Conservation (phyloP, 257 asterid genomes). For the Nicotiana attenuata region DNA sequence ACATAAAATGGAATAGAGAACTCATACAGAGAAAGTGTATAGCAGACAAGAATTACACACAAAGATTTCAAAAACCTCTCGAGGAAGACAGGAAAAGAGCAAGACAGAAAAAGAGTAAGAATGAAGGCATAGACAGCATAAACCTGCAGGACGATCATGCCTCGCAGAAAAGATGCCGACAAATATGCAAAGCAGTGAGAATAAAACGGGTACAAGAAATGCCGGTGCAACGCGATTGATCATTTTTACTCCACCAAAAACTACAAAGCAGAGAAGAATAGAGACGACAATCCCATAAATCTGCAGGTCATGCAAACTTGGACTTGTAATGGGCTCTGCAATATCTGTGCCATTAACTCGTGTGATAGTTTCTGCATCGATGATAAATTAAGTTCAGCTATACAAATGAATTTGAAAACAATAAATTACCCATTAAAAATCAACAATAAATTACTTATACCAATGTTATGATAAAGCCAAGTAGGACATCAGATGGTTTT, state of each 20-base stretch:
- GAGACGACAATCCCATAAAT: constrained; percentile 92
- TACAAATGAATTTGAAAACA: not conserved
- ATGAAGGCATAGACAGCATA: constrained; percentile 12
- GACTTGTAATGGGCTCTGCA: constrained; percentile 79
- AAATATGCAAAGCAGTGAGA: constrained; percentile 85
- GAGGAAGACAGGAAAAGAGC: not conserved
- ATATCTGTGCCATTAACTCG: constrained; percentile 73
- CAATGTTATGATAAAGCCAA: not conserved
- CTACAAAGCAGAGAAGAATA: constrained; percentile 86
- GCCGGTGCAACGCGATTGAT: constrained; percentile 99
- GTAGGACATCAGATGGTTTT: not conserved
- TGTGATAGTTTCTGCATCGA: constrained; percentile 59
- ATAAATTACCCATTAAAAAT: not conserved
- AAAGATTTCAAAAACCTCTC: not conserved
- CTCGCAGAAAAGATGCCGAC: constrained; percentile 72
- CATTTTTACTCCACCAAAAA: constrained; percentile 96
- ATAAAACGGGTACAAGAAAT: constrained; percentile 79
- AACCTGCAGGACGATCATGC: constrained; percentile 75
- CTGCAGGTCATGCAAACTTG: constrained; percentile 94
- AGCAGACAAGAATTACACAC: not conserved
- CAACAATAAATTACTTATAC: not conserved
- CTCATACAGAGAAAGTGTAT: not conserved
- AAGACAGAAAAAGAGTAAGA: not conserved
- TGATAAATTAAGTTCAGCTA: constrained; percentile 23
- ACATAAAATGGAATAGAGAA: not conserved